Evolutionary conservation across 1,139 yeast genomes (phyloP), one percentile per base, ranked within the genome.

Genomic region (Zygosaccharomyces sapae): DNA sequence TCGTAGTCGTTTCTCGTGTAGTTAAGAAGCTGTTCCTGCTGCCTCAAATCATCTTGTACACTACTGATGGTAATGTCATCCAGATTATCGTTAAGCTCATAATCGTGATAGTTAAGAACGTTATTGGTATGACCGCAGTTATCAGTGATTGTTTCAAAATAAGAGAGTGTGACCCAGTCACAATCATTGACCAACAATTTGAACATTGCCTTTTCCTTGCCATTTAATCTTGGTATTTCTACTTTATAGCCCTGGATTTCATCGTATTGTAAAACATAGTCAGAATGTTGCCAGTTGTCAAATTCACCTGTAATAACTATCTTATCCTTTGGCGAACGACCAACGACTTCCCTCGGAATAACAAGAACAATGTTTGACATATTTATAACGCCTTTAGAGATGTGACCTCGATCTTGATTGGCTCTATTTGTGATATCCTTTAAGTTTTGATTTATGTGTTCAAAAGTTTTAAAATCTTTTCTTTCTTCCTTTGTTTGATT

Each of bases 231-330:
- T 10, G 61, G 58, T 9, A 58, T 43, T 18, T 44, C 48, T 7
- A 55, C 60, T 33, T 41, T 46, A 33, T 46, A 55, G 25, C 49
- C 48, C 18, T 47, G 53, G 8, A 38, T 44, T 12, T 45, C 49
- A 33, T 50, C 50, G 27, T 47, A 51, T 16, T 42, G 30, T 38
- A 57, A 38, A 9, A 46, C 49, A 34, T 51, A 54, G 31, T 50
- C 48, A 4, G 50, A 48, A n/a, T 55, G 57, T 31, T 46, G 49
- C 62, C 62, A 58, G 33, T 56, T 47, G 38, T 57, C 61, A 42
- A 58, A 57, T 33, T 56, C 59, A 4, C 61, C 62, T 7, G 62
- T 57, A 10, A 58, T 48, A 19, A 51, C 47, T 12, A 58, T 50
- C 41, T 50, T 51, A 45, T 56, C 60, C 29, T 30, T 47, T 10